Percentiles rank a stretch among this genome's conserved stretches.
Conservation (phyloP, 352 stramenopile genomes). For the Plasmopara muralis region DNA sequence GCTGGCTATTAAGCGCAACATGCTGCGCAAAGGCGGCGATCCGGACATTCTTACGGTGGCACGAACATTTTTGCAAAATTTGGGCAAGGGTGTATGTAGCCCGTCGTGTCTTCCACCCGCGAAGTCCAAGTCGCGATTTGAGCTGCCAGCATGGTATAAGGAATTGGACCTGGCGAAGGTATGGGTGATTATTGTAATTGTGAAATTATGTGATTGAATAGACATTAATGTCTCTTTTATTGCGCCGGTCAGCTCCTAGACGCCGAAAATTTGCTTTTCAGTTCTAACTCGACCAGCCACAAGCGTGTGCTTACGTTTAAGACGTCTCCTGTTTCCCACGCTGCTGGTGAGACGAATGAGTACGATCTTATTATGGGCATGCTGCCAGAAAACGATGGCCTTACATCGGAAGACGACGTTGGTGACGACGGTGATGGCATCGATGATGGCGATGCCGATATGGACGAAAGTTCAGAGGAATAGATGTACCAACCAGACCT, state of each 20-base stretch:
- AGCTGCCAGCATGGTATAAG: constrained; percentile 61
- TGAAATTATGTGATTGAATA: constrained; percentile 1
- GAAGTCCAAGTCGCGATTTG: constrained; percentile 83
- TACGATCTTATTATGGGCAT: constrained; percentile 79
- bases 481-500: constrained; percentile 3
- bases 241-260: constrained; percentile 31
- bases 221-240: constrained; percentile 9
- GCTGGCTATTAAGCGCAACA: constrained; percentile 90
- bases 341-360: constrained; percentile 68
- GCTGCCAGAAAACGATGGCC: constrained; percentile 65
- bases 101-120: constrained; percentile 56
- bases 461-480: constrained; percentile 33
- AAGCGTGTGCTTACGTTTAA: constrained; percentile 63
- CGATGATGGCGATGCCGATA: constrained; percentile 28
- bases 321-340: constrained; percentile 34
- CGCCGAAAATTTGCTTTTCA: constrained; percentile 48
- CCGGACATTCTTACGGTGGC: constrained; percentile 93
- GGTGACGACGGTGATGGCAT: constrained; percentile 30
- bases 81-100: constrained; percentile 54
- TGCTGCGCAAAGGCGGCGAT: constrained; percentile 94
- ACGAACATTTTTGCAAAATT: constrained; percentile 75
- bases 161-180: constrained; percentile 53
- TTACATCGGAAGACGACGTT: constrained; percentile 42
- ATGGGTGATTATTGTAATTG: background rate
- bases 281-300: constrained; percentile 46